Evolutionary conservation across 2,329 filamentous ascomycete species (phyloP).

Genomic region (Pyricularia sp.): DNA sequence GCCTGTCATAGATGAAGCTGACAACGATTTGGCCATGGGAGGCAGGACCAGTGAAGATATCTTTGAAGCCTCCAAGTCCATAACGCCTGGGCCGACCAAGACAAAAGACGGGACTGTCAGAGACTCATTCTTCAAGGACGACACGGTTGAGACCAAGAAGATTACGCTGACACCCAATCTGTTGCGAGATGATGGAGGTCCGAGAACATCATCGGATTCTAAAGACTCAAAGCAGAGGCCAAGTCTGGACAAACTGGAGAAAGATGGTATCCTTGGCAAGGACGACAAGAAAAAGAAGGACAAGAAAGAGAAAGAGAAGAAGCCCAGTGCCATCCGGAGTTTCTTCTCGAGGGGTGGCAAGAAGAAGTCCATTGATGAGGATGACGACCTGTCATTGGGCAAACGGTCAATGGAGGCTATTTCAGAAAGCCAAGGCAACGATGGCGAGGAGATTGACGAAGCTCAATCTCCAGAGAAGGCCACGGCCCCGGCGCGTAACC

Average conservation of each 20-base stretch:
- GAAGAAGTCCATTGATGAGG: conserved; percentile 42
- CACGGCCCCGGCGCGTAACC: conserved; percentile 34
- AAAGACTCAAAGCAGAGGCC: conserved; percentile 41
- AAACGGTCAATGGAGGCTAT: conserved; percentile 48
- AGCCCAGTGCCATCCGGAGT: conserved; percentile 41
- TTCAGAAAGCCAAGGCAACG: conserved; percentile 24
- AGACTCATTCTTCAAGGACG: conserved; percentile 96
- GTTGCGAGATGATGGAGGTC: conserved; percentile 61
- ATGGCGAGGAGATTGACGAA: conserved; percentile 28
- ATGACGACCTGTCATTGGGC: conserved; percentile 43
- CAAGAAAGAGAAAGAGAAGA: conserved; percentile 59
- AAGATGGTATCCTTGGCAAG: conserved; percentile 39
- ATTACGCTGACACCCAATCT: conserved; percentile 92
- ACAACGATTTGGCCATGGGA: conserved; percentile 8
- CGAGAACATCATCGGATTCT: conserved; percentile 41
- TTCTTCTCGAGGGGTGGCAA: conserved; percentile 52
- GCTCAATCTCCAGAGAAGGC: conserved; percentile 33
- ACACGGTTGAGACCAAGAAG: conserved; percentile 89
- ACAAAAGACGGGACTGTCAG: conserved; percentile 77
- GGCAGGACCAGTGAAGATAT: conserved; percentile 53
- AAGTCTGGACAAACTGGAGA: conserved; percentile 65
- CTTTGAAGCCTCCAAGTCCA: conserved; percentile 36
- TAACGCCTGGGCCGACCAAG: conserved; percentile 36
- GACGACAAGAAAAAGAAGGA: conserved; percentile 68
- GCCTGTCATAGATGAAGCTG: conserved; percentile 20